Evolutionary conservation across 495 filamentous ascomycete species (phyloP).

Genomic region (Daldinia caldariorum): DNA sequence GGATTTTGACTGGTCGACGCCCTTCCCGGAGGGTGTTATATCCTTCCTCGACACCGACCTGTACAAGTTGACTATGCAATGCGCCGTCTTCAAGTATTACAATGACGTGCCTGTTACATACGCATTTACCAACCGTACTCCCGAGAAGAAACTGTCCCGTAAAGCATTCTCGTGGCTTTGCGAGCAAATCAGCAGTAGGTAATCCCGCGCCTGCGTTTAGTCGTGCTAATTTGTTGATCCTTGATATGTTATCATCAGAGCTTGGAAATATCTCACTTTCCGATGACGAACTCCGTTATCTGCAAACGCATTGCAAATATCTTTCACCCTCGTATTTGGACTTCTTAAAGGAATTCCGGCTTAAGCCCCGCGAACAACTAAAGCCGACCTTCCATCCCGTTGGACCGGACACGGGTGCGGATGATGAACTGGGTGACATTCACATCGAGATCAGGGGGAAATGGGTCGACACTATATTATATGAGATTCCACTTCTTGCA

Average conservation of each 20-base stretch:
- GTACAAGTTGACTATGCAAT: slow-evolving; percentile 99
- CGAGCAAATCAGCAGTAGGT: slow-evolving; percentile 78
- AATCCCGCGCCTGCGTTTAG: neutral
- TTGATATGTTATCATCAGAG: slow-evolving; percentile 57
- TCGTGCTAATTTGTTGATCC: slow-evolving; percentile 15
- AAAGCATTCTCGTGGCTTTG: slow-evolving; percentile 87
- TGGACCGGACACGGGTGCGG: slow-evolving; percentile 68
- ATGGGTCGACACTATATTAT: slow-evolving; percentile 96
- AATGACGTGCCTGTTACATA: slow-evolving; percentile 87
- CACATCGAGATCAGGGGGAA: slow-evolving; percentile 77
- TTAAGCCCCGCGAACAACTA: slow-evolving; percentile 83
- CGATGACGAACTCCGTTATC: slow-evolving; percentile 78
- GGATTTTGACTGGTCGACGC: slow-evolving; percentile 67
- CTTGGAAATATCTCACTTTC: slow-evolving; percentile 81
- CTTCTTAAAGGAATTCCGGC: slow-evolving; percentile 81
- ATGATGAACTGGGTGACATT: slow-evolving; percentile 77
- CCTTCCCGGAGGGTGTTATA: slow-evolving; percentile 74
- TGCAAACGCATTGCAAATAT: slow-evolving; percentile 84
- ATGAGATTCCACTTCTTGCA: slow-evolving; percentile 94
- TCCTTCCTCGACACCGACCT: slow-evolving; percentile 97
- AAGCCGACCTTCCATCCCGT: slow-evolving; percentile 72
- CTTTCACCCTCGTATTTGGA: slow-evolving; percentile 78
- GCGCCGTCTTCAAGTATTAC: slow-evolving; percentile 90
- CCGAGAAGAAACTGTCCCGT: slow-evolving; percentile 87
- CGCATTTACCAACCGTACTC: slow-evolving; percentile 92